Evolutionary conservation across 495 filamentous ascomycete genomes (phyloP).

Genomic region (Monascus purpureus): DNA sequence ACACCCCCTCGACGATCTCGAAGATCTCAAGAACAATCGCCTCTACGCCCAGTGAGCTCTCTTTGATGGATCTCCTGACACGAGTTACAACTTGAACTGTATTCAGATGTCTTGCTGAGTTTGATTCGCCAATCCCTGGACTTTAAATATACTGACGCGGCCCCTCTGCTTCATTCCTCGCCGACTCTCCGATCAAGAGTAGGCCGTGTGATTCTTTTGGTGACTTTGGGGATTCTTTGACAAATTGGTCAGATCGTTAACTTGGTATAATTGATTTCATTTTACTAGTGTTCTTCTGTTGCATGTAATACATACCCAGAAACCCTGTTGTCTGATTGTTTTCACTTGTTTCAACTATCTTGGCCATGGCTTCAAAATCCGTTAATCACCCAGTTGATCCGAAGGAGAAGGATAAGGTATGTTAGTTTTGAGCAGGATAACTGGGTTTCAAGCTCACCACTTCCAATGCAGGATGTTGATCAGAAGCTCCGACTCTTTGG

Average conservation of each 20-base stretch:
- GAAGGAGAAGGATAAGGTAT: constrained; percentile 42
- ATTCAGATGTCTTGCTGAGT: background rate
- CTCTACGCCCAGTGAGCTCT: no score
- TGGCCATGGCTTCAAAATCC: constrained; percentile 26
- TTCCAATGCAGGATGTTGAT: constrained; percentile 52
- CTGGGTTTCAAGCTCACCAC: constrained; percentile 5
- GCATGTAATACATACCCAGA: background rate
- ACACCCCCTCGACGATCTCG: background rate
- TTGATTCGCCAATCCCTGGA: background rate
- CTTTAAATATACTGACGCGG: background rate
- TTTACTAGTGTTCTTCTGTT: background rate
- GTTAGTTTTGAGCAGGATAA: constrained; percentile 1
- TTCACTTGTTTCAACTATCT: background rate
- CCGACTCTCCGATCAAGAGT: no score
- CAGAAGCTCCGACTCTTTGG: constrained; percentile 91
- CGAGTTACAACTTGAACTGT: background rate
- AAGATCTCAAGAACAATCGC: no score
- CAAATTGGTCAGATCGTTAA: background rate
- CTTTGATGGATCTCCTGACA: background rate
- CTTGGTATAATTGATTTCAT: background rate
- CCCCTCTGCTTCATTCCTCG: no score
- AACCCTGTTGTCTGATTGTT: no score
- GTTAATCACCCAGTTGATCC: constrained; percentile 55
- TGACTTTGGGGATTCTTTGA: background rate
- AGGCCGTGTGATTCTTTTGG: no score